These are phyloP conservation scores for Arabidopsis suecica DNA, from an alignment of 345 rosid species.

Conservation along the genomic window DNA sequence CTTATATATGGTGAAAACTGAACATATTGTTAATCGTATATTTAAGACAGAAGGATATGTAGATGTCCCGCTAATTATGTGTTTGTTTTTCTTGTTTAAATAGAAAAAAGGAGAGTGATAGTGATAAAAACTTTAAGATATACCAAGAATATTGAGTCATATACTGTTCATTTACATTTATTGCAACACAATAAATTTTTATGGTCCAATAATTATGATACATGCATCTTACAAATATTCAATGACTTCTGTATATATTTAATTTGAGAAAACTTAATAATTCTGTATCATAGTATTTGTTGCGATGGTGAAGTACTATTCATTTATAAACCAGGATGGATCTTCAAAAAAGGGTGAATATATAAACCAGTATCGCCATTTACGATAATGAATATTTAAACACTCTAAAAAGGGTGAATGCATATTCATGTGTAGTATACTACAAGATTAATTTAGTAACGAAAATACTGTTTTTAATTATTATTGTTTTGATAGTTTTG, in stretches of 20 bases:
- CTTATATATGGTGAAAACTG: no score
- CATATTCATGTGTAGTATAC: no score
- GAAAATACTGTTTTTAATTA: background rate
- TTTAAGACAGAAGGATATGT: no score
- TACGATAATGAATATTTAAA: no score
- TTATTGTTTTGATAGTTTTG: constrained; percentile 53
- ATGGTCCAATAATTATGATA: constrained; percentile 18
- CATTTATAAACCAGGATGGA: no score
- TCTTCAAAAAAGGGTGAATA: no score
- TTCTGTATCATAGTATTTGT: background rate
- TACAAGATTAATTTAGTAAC: background rate
- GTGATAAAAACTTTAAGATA: background rate
- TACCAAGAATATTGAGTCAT: no score
- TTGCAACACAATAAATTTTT: constrained; percentile 6
- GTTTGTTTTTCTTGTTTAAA: constrained; percentile 1
- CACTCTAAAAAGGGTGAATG: no score
- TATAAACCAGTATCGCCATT: no score
- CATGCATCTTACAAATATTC: background rate
- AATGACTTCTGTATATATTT: background rate
- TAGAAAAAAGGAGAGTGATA: background rate
- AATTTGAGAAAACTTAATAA: background rate
- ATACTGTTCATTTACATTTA: background rate
- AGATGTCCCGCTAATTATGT: background rate
- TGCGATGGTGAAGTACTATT: constrained; percentile 14
- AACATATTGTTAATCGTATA: no score